Percentiles rank a stretch among this genome's conserved stretches.
These are phyloP conservation scores for Cyclotella kingstonii DNA, from an alignment of 108 stramenopile genomes.

Conservation along the genomic window DNA sequence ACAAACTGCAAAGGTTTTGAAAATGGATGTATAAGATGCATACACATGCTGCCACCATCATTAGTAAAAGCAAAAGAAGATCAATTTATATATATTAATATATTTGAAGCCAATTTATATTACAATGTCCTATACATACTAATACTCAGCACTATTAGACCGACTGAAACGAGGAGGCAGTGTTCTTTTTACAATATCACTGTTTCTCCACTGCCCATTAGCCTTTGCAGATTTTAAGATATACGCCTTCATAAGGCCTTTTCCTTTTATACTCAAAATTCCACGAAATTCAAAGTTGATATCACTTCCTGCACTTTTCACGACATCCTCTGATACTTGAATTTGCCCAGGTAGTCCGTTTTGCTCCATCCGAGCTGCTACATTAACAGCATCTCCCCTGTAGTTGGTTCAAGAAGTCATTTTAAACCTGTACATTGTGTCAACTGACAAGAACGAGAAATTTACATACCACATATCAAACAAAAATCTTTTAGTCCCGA, in stretches of 20 bases:
- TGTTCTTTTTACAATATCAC: background rate
- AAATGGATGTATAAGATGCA: too few relatives aligned
- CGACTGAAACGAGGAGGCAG: too few relatives aligned
- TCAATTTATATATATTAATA: too few relatives aligned
- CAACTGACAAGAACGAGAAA: background rate
- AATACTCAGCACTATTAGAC: too few relatives aligned
- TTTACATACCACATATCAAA: slow-evolving; percentile 50
- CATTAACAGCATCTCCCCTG: slow-evolving; percentile 38
- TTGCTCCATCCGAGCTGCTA: slow-evolving; percentile 55
- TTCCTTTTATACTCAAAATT: slow-evolving; percentile 3
- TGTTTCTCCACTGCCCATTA: slow-evolving; percentile 43
- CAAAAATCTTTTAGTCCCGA: slow-evolving; percentile 46
- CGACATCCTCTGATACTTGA: slow-evolving; percentile 44
- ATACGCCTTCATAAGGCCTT: slow-evolving; percentile 8
- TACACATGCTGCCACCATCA: too few relatives aligned
- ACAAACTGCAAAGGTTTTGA: too few relatives aligned
- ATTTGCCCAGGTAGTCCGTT: slow-evolving; percentile 43
- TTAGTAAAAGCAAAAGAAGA: too few relatives aligned
- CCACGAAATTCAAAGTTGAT: slow-evolving; percentile 14
- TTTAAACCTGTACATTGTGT: background rate
- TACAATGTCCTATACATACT: too few relatives aligned
- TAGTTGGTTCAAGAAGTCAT: background rate
- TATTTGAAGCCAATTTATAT: too few relatives aligned
- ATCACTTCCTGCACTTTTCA: slow-evolving; percentile 25
- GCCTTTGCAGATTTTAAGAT: slow-evolving; percentile 44